Evolutionary conservation across 1,284 basidiomycete species (phyloP), one percentile per base, ranked within the genome.

Genomic region (Ceratobasidium sp.): DNA sequence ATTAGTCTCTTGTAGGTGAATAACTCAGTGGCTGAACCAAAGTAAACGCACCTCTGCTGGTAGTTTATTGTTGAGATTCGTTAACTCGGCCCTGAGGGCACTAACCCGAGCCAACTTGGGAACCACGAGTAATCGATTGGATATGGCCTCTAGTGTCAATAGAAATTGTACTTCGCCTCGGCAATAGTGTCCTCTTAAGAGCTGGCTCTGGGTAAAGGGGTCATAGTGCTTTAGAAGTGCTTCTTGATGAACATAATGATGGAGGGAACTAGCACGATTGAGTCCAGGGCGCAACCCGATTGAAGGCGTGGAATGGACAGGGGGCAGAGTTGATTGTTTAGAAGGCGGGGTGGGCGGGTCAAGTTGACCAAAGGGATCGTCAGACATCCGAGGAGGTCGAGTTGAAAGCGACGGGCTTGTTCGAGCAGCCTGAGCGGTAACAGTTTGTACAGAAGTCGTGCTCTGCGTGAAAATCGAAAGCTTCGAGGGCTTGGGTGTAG

Each of bases 31-130:
- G 5, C 53, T 33, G 29, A 60, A 21, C 69, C 9, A 67, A 30
- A n/a, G 30, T 6, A 29, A 58, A 77, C 78, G 72, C 79, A 92
- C 92, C 82, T 96, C 93, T 7, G 93, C 91, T 27, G 97, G 97
- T 33, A 99, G 83, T 76, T 91, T 93, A 77, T 99, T 96, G 76
- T 99, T 99, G 60, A 99, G 80, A 25, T 89, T 90, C 1, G 97
- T 99, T 71, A 99, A 80, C 77, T 99, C 97, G 23, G 97, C 97
- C 74, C 97, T 83, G 50, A 99, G 81, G 16, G 97, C 96, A 75
- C 93, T 96, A 27, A 98, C 90, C 46, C 97, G 87, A 23, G 97
- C 97, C 46, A 90, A 93, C 76, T 93, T 93, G 3, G 97, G 97
- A 0, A 99, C 88, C 29, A 97, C 88, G 69, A 99, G 80, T 44